Base-by-base conservation (phyloP, 306 rosid species). In the Neltuma alba region DNA sequence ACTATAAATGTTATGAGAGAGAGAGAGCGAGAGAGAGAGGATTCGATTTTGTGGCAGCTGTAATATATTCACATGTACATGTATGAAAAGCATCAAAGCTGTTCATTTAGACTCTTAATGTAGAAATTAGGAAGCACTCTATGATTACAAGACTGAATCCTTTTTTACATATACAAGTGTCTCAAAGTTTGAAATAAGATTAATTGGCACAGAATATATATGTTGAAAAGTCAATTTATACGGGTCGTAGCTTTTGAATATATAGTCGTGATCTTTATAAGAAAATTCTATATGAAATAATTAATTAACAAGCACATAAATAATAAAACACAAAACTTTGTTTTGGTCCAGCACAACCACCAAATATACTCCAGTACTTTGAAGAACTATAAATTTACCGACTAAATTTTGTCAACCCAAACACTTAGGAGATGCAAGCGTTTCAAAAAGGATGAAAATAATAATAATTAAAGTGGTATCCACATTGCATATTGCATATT, bases 141-240 rank as follows among this genome's bases (percentile, higher is more conserved):
- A 72, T 72, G 23, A 72, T 72, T 47, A 47, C 61, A 71, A 18
- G 76, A 20, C 27, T 30, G 75, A 70, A 45, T 70, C 18, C 6
- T 47, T 30, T 45, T 45, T 13, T 6, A 58, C 0, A 47, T 13
- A 28, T 58, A 50, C 57, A 20, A 20, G 25, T 50, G 57, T 15
- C 54, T 1, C 23, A 50, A 50, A 50, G 57, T 50, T 50, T 16
- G 14, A 45, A 45, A 1, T 3, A n/a, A 14, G 6, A 45, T 45
- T 15, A 15, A 5, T 15, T 47, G 16, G 1, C 55, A 15, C 2
- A 16, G 20, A 45, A 3, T 45, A 14, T 14, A 11, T 42, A 16
- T 44, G 12, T 13, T 11, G n/a, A n/a, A n/a, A n/a, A n/a, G n/a
- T n/a, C n/a, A n/a, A n/a, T n/a, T n/a, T n/a, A n/a, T n/a, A n/a